Evolutionary conservation across 2,329 filamentous ascomycete genomes (phyloP).

Genomic region (Colletotrichum tofieldiae): DNA sequence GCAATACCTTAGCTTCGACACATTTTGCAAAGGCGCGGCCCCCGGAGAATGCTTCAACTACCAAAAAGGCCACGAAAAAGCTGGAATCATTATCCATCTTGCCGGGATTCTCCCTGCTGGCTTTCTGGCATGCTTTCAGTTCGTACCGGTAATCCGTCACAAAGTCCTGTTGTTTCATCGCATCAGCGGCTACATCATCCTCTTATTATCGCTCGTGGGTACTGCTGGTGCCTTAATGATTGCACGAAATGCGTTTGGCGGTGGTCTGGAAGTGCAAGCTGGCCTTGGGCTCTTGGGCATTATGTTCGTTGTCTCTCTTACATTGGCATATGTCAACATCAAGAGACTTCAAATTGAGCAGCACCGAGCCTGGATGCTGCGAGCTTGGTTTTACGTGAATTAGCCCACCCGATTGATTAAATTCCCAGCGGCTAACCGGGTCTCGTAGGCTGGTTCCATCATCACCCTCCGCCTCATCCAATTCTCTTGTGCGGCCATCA

Average conservation of each 20-base stretch:
- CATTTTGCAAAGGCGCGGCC: constrained; percentile 47
- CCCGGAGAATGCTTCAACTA: constrained; percentile 57
- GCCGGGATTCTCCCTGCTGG: constrained; percentile 60
- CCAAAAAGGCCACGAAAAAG: constrained; percentile 48
- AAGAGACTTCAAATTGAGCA: constrained; percentile 74
- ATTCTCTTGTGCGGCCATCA: constrained; percentile 52
- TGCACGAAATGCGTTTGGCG: constrained; percentile 66
- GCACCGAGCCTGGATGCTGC: constrained; percentile 76
- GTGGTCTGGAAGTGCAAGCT: constrained; percentile 65
- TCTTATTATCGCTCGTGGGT: constrained; percentile 62
- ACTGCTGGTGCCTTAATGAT: constrained; percentile 69
- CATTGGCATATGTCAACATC: constrained; percentile 69
- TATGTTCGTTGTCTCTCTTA: constrained; percentile 59
- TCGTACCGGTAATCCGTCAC: constrained; percentile 63
- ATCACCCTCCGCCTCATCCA: constrained; percentile 66
- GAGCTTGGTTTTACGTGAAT: constrained; percentile 66
- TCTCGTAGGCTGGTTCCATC: constrained; percentile 59
- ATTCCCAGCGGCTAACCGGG: neutral
- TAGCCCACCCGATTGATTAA: rapidly evolving
- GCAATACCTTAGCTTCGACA: constrained; percentile 59
- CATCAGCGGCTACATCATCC: constrained; percentile 70
- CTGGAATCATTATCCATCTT: constrained; percentile 64
- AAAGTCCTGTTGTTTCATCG: constrained; percentile 69
- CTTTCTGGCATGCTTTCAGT: constrained; percentile 63
- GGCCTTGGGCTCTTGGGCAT: constrained; percentile 61